Evolutionary conservation across 139 green algal species (phyloP), one percentile per base, ranked within the genome.

Genomic region (Pleodorina starrii): DNA sequence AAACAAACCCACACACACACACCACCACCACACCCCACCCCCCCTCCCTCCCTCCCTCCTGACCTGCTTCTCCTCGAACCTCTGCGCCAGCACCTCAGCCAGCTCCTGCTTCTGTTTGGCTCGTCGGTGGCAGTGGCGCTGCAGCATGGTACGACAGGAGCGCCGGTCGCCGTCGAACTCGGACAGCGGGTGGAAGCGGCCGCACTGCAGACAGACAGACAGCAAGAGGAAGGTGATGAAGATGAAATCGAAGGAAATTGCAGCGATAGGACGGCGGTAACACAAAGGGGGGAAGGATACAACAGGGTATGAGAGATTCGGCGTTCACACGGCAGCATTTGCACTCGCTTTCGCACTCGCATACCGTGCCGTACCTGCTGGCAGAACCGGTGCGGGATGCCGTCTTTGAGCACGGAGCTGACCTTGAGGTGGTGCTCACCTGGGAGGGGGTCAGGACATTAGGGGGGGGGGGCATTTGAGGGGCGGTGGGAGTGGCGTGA

Each of bases 151-250:
- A 17, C 95, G 92, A 87, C 95, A 97, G 50, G 93, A 96, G 82
- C 96, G 92, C 85, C 96, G 96, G 60, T 90, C 86, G 35, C 92
- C 96, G 48, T 98, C 96, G 90, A 98, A 98, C 19, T 96, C 94
- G 0, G 66, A 71, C 57, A 98, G 85, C 16, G 93, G 88, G 72
- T 98, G 95, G 85, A 98, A 97, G 73, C 93, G 86, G 29, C 95
- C 94, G 78, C 95, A 97, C 92, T 97, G 80, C 60, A 91, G 2
- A 17, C 16, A 38, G 76, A 48, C 16, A 66, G 54, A 25, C 54
- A 12, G 54, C 5, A 66, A 48, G 5, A 4, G 48, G 42, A 21
- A n/a, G 40, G 21, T 16, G 9, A 38, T n/a, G n/a, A n/a, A n/a
- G n/a, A n/a, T n/a, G n/a, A n/a, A n/a, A n/a, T n/a, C n/a, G n/a